phyloP scores from a whole-genome alignment of 371 early-diverging fungal species.

The Apophysomyces sp. region DNA sequence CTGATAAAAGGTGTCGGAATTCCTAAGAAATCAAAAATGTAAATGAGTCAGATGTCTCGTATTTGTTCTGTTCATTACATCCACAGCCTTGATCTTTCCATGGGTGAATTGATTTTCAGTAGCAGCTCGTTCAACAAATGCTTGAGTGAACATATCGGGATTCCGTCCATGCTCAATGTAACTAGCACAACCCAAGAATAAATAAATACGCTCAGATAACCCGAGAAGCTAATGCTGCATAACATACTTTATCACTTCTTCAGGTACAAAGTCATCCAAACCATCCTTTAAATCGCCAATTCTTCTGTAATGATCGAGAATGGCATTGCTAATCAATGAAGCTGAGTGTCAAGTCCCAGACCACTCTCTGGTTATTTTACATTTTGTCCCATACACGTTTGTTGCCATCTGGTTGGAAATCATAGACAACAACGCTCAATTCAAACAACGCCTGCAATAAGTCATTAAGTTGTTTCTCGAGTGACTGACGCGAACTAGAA shows the following conservation, averaged over 20 bases:
- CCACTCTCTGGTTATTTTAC: slow-evolving; percentile 31
- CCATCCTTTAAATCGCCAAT: slow-evolving; percentile 64
- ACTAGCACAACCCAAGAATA: slow-evolving; percentile 24
- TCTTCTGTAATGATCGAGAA: slow-evolving; percentile 56
- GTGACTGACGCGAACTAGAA: slow-evolving; percentile 31
- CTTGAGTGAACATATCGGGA: slow-evolving; percentile 74
- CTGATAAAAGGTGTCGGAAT: slow-evolving; percentile 33
- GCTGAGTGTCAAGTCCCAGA: background rate
- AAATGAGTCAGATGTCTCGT: background rate
- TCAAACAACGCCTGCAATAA: slow-evolving; percentile 62
- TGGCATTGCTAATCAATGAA: slow-evolving; percentile 48
- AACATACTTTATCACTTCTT: slow-evolving; percentile 66
- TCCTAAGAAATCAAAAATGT: slow-evolving; percentile 20
- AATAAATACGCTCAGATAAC: slow-evolving; percentile 3
- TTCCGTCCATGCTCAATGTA: slow-evolving; percentile 70
- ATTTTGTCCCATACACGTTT: slow-evolving; percentile 64
- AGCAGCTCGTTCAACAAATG: slow-evolving; percentile 70
- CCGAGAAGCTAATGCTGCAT: background rate
- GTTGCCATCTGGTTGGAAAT: slow-evolving; percentile 70
- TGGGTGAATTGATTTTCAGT: slow-evolving; percentile 82
- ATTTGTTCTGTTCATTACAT: slow-evolving; percentile 25
- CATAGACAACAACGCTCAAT: slow-evolving; percentile 66
- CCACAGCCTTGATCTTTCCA: slow-evolving; percentile 71
- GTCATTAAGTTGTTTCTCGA: slow-evolving; percentile 62
- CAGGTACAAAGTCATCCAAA: slow-evolving; percentile 60